Conservation (phyloP, 768 basidiomycete species). For the Kwoniella europaea region DNA sequence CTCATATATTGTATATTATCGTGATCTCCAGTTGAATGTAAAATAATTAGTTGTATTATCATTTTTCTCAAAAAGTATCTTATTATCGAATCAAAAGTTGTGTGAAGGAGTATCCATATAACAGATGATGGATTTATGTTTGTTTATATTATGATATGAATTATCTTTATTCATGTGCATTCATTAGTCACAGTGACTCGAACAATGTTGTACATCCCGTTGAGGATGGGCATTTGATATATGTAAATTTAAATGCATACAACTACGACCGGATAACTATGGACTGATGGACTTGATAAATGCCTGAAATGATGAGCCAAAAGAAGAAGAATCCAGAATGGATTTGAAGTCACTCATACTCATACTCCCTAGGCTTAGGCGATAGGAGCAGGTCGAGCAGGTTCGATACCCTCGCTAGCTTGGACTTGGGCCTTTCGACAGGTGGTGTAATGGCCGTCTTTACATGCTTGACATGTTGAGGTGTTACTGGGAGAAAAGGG, state of each 20-base stretch:
- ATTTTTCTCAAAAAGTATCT: no score
- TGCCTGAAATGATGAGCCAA: neutral
- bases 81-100: no score
- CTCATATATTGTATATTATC: neutral
- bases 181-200: neutral
- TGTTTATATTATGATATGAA: neutral
- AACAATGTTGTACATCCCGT: neutral
- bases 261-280: neutral
- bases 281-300: neutral
- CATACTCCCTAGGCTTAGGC: conserved; percentile 13
- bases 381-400: conserved; percentile 32
- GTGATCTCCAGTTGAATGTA: neutral
- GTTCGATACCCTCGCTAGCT: conserved; percentile 48
- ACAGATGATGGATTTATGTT: neutral
- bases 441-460: conserved; percentile 38
- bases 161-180: neutral
- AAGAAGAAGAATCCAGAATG: no score
- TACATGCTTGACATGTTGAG: conserved; percentile 45
- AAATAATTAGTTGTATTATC: neutral
- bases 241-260: conserved; percentile 10
- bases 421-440: conserved; percentile 48
- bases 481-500: conserved; percentile 31
- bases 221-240: neutral
- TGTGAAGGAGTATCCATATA: no score
- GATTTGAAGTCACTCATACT: neutral